Conservation (phyloP, 2,329 filamentous ascomycete genomes). For the Clarireedia sp. region DNA sequence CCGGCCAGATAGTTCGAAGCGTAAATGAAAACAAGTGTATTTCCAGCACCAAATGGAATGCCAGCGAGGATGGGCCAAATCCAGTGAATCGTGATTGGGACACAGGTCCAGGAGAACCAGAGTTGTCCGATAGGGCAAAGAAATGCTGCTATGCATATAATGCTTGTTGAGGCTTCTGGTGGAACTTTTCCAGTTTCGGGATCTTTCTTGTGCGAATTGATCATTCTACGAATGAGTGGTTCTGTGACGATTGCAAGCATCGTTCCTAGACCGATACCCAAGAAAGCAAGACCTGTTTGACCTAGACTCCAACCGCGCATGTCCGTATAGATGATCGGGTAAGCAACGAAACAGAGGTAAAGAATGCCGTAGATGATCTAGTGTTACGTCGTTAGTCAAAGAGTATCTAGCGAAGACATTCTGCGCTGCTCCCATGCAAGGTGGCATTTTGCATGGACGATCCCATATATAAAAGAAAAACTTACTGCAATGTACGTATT, state of each 20-base stretch:
- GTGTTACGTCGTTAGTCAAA: not conserved
- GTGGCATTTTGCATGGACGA: not conserved
- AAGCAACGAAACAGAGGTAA: conserved; percentile 85
- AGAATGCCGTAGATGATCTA: conserved; percentile 73
- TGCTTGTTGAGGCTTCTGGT: conserved; percentile 73
- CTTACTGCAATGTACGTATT: conserved; percentile 54
- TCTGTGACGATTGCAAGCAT: conserved; percentile 55
- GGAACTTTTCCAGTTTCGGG: conserved; percentile 63
- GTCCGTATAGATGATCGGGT: conserved; percentile 71
- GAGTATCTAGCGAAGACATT: not conserved
- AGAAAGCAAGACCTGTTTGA: conserved; percentile 67
- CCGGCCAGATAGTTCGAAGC: conserved; percentile 71
- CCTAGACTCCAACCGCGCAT: conserved; percentile 70
- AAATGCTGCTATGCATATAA: conserved; percentile 71
- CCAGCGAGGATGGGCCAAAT: conserved; percentile 71
- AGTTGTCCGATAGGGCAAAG: conserved; percentile 72
- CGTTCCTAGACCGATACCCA: conserved; percentile 60
- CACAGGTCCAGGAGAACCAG: conserved; percentile 81
- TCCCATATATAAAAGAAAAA: not conserved
- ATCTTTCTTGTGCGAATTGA: conserved; percentile 68
- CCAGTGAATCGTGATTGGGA: conserved; percentile 71
- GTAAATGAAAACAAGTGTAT: conserved; percentile 75
- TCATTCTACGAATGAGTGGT: conserved; percentile 67
- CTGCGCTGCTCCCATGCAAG: not conserved
- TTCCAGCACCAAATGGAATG: conserved; percentile 71